Percentiles rank a stretch among this genome's conserved stretches.
phyloP scores from a whole-genome alignment of 805 yeast species.

The Pichia ethanolica region DNA sequence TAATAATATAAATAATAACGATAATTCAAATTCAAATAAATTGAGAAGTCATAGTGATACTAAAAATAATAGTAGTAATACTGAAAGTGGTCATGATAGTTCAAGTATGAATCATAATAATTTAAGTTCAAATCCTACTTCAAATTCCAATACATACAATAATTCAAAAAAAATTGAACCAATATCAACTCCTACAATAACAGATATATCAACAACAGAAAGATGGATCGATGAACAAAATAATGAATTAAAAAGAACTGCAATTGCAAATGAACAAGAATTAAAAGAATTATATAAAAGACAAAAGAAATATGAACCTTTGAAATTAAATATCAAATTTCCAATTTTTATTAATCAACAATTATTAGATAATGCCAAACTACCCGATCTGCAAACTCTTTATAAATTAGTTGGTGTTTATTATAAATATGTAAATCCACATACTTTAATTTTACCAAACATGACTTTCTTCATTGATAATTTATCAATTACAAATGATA shows the following conservation, averaged over 20 bases:
- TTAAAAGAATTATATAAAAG: neutral
- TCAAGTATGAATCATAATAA: neutral
- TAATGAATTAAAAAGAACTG: neutral
- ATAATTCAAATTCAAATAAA: neutral
- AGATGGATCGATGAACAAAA: constrained; percentile 21
- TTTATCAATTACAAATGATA: constrained; percentile 26
- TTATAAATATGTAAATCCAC: constrained; percentile 35
- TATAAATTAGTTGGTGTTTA: constrained; percentile 31
- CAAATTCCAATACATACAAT: neutral
- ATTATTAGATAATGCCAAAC: constrained; percentile 26
- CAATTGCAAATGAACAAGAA: neutral
- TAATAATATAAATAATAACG: neutral
- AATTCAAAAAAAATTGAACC: neutral
- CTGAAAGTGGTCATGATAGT: neutral
- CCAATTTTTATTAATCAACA: constrained; percentile 21
- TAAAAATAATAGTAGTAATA: neutral
- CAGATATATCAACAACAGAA: constrained; percentile 15
- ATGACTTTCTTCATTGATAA: constrained; percentile 25
- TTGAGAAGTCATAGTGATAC: too few relatives aligned
- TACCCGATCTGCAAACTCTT: constrained; percentile 32
- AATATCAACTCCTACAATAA: neutral
- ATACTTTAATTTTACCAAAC: constrained; percentile 31
- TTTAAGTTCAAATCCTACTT: neutral
- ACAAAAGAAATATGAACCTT: constrained; percentile 1
- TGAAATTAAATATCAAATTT: neutral